Base-by-base conservation (phyloP, 2,329 filamentous ascomycete genomes). In the Stagonosporopsis vannaccii region DNA sequence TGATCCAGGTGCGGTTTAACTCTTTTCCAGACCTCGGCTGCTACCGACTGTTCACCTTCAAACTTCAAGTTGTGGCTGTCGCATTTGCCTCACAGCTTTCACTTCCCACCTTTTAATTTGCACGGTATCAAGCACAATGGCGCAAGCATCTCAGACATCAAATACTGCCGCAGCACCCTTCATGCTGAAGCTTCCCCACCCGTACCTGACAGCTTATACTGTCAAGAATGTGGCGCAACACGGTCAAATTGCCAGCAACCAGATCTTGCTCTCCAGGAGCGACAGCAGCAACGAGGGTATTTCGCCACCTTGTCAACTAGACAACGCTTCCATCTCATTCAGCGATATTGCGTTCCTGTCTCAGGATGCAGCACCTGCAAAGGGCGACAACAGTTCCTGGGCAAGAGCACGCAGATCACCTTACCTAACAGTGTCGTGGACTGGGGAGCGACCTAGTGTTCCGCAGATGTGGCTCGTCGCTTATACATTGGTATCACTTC, bases 401-500 rank as follows among this genome's bases (percentile, higher is more conserved):
- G 80, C 79, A 30, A 72, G 80, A 59, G 75, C 78, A 46, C 74
- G 78, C 60, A 75, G 80, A 63, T 77, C 77, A 25, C 78, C 79
- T 6, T 70, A 74, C 36, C 72, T 78, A 3, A 72, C 67, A 6
- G 73, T 82, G 51, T 72, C 75, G 48, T 82, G 80, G 80, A 64
- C 65, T 32, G 69, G 65, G 8, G 65, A 68, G 22, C 51, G 70
- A n/a, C 80, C 80, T 41, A 73, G 77, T 28, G 65, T 80, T 26
- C 78, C 73, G 2, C 79, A 82, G 59, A 67, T 81, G 15, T 82
- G 80, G 80, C 77, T 80, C 42, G 68, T 81, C 22, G 61, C 80
- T 19, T 80, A 82, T 57, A 77, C 77, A 4, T 73, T 82, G 52
- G 76, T 79, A 37, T 75, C 79, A 13, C 69, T 76, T 17, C 73